Conservation (phyloP, 169 alveolate species). For the Plasmodium knowlesi region DNA sequence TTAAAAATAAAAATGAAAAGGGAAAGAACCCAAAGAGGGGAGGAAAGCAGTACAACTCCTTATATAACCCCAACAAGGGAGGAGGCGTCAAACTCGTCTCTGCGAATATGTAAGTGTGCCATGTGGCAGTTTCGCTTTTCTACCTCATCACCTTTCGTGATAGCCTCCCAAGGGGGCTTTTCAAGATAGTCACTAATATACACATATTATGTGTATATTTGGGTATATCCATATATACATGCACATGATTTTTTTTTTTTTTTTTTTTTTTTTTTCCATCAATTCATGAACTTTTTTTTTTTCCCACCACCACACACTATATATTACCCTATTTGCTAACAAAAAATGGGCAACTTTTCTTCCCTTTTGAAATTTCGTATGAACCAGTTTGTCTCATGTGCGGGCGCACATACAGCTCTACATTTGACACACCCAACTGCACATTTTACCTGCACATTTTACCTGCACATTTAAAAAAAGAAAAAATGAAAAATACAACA, state of each 20-base stretch:
- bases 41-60: constrained; percentile 20
- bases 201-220: neutral
- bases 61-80: constrained; percentile 4
- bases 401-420: neutral
- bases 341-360: neutral
- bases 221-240: neutral
- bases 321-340: neutral
- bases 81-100: neutral
- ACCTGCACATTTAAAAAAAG: neutral
- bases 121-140: neutral
- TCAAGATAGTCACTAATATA: neutral
- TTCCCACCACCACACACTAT: neutral
- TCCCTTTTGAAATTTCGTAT: neutral
- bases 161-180: neutral
- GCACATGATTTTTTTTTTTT: neutral
- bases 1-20: constrained; percentile 64
- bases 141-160: neutral
- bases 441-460: neutral
- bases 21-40: constrained; percentile 18
- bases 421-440: neutral
- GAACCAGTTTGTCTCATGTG: constrained; percentile 2
- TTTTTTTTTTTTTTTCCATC: neutral
- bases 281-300: neutral
- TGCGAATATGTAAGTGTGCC: neutral
- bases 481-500: neutral